Evolutionary conservation across 1,284 basidiomycete species (phyloP), one percentile per base, ranked within the genome.

Genomic region (Kalmanozyma brasiliensis): DNA sequence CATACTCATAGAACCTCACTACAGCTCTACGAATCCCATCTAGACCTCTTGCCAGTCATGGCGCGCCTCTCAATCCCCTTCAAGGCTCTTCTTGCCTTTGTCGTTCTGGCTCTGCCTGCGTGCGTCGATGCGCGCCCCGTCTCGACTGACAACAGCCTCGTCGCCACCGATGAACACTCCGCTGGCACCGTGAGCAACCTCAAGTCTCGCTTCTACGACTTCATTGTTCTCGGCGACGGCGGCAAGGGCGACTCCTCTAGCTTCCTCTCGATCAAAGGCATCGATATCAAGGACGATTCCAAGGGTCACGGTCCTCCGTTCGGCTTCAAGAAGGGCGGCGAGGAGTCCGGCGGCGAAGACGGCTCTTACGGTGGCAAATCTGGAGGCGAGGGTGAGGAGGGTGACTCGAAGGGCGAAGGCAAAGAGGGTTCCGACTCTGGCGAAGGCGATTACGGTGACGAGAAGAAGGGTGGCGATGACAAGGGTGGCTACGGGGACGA

Each of bases 61-160:
- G 49, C 56, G 16, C 44, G 35, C 2, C 45, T 63, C 30, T 38
- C 48, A 9, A n/a, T 35, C 19, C 11, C 52, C 0, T 57, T 63
- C 52, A 56, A 40, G 23, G 48, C 45, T 24, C 49, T 57, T 8
- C 29, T 51, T 14, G 49, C 49, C 2, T 30, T 57, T 16, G 41
- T 57, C 19, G 44, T 30, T 7, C 42, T 63, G 44, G 60, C 52
- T 19, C 37, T 63, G 26, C 52, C 60, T 14, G 38, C 35, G 19
- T 43, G 49, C 49, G 30, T 42, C 45, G 35, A 63, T 16, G 60
- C 60, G 4, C 60, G 17, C 17, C 60, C 60, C 8, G 29, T 62
- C 44, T 20, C 43, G 20, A 34, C 42, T 29, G 9, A 34, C n/a
- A 23, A 48, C 26, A 13, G 32, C 16, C 29, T 43, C n/a, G 14